Conservation (phyloP, 768 basidiomycete genomes). For the Panus rudis region DNA sequence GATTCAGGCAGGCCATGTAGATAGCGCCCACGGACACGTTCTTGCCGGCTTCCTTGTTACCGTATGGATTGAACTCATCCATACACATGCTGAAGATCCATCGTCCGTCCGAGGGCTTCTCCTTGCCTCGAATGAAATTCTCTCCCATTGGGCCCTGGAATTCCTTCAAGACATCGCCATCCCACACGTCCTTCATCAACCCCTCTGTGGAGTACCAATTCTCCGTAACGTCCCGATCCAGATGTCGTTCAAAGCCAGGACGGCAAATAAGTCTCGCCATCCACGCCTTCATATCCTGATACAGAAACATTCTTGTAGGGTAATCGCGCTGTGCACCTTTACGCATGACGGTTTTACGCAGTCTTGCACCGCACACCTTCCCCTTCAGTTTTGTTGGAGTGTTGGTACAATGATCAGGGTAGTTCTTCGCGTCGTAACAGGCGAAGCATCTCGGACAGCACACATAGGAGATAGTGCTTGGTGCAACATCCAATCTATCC, state of each 20-base stretch:
- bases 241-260: constrained; percentile 5
- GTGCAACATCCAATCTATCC: neutral
- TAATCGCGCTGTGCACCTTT: neutral
- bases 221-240: constrained; percentile 3
- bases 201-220: neutral
- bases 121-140: neutral
- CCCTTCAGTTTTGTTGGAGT: no score
- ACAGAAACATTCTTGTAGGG: constrained; percentile 1
- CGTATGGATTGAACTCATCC: constrained; percentile 13
- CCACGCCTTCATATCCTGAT: constrained; percentile 10
- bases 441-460: constrained; percentile 8
- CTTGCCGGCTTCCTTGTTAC: constrained; percentile 6
- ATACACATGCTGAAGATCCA: constrained; percentile 11
- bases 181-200: constrained; percentile 8
- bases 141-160: constrained; percentile 11
- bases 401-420: constrained; percentile 8
- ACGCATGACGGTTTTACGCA: neutral
- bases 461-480: neutral
- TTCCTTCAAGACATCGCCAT: constrained; percentile 2
- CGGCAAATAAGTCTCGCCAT: constrained; percentile 9
- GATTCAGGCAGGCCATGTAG: constrained; percentile 15
- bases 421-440: constrained; percentile 5
- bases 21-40: constrained; percentile 4
- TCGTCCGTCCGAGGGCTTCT: constrained; percentile 3
- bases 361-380: neutral